Conservation (phyloP, 768 basidiomycete genomes). For the Mycena sanguinolenta region DNA sequence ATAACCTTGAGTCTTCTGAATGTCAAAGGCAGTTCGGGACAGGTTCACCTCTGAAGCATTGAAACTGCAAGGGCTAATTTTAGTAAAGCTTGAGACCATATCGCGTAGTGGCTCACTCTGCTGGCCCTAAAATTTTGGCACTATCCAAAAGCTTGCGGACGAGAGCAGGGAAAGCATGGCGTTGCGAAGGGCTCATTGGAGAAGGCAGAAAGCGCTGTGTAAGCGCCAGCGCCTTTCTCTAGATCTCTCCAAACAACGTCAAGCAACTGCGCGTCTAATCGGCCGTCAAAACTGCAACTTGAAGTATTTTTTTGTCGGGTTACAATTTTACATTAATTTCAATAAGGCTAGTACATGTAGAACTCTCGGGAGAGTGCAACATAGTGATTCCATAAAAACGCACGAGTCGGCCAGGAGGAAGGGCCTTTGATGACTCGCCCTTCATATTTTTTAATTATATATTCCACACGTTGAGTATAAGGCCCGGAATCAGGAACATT, state of each 20-base stretch:
- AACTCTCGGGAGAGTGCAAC: not conserved
- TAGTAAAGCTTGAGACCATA: conserved; percentile 2
- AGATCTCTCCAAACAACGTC: no score
- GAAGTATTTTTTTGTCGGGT: no score
- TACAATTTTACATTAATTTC: no score
- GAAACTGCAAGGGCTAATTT: conserved; percentile 2
- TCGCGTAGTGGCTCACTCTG: not conserved
- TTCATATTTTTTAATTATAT: conserved; percentile 4
- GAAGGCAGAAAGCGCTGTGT: no score
- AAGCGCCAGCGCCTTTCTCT: no score
- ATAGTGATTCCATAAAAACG: conserved; percentile 10
- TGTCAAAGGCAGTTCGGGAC: not conserved
- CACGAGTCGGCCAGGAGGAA: conserved; percentile 12
- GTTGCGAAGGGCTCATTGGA: not conserved
- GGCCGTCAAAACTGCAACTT: no score
- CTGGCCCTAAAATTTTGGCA: conserved; percentile 1
- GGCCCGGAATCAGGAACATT: not conserved
- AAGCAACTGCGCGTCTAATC: no score
- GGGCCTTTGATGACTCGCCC: not conserved
- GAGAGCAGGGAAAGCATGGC: conserved; percentile 14
- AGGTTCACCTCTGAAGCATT: conserved; percentile 18
- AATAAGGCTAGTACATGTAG: not conserved
- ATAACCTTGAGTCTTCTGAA: not conserved
- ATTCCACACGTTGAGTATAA: conserved; percentile 17
- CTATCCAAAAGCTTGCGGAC: conserved; percentile 13